Evolutionary conservation across 345 rosid species (phyloP), one percentile per base, ranked within the genome.

Genomic region (Aurinia saxatilis): DNA sequence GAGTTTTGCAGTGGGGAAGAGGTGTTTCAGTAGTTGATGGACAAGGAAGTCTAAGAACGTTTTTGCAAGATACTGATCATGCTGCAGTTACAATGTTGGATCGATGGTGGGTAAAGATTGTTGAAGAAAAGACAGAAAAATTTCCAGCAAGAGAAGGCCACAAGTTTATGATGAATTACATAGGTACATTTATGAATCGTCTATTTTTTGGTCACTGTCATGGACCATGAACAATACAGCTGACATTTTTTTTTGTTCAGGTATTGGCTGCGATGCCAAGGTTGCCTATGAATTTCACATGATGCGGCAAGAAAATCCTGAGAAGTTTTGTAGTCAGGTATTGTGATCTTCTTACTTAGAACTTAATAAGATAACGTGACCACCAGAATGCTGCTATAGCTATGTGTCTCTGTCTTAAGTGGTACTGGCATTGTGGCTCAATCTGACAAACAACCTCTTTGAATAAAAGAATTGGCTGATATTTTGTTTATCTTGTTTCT

Each of bases 191-290:
- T 37, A 8, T 39, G 5, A 37, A 51, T 19, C 66, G 38, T 45
- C 18, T 36, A 14, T 15, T 6, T 46, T 54, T 37, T 46, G 45
- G 23, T 29, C 44, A 13, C 34, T 45, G 67, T 54, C 40, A 41
- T 57, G 60, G 42, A 54, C 40, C 51, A 38, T 70, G 40, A 55
- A 37, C 33, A 38, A 23, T 46, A n/a, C n/a, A 18, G 39, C 75
- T 63, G 47, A 53, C 72, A 17, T 23, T 76, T 54, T 50, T 29
- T 8, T 31, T 66, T 67, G 47, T 68, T 18, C 50, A 88, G 96
- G 96, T 67, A 80, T 88, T 64, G 96, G 96, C 42, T 88, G 96
- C 50, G 96, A 88, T 76, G 96, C 96, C 4, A 88, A 88, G 80
- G 87, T 88, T 66, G 96, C 96, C 10, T 81, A 85, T 74, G 91